Conservation (phyloP, 2,329 filamentous ascomycete species). For the Cladobotryum protrusum region DNA sequence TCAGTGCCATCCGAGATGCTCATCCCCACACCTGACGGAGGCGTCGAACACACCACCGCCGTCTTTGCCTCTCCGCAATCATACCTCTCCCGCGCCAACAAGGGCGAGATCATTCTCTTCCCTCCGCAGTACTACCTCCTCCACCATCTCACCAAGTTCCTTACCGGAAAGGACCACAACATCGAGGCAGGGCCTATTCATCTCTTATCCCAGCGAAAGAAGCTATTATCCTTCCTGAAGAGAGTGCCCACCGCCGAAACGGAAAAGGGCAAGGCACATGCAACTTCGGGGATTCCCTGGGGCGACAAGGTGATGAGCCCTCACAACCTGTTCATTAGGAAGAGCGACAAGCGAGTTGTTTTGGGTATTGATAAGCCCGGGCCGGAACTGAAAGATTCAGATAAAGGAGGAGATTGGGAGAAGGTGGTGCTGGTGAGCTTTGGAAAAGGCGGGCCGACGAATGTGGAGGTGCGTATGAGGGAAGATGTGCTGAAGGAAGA, state of each 20-base stretch:
- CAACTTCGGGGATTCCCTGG: conserved; percentile 46
- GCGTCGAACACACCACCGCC: conserved; percentile 62
- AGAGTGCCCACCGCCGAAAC: conserved; percentile 36
- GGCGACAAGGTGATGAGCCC: conserved; percentile 58
- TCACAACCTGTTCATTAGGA: conserved; percentile 37
- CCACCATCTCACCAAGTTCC: conserved; percentile 48
- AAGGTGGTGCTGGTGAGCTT: conserved; percentile 54
- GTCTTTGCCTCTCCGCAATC: conserved; percentile 63
- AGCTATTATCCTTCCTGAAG: conserved; percentile 48
- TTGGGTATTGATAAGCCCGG: conserved; percentile 54
- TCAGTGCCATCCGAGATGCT: conserved; percentile 43
- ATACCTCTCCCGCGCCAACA: conserved; percentile 61
- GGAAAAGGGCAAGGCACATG: conserved; percentile 32
- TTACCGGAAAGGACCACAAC: conserved; percentile 30
- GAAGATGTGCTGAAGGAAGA: conserved; percentile 45
- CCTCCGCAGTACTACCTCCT: conserved; percentile 82
- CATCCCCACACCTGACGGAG: conserved; percentile 67
- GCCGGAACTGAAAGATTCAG: conserved; percentile 43
- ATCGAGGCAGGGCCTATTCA: conserved; percentile 23
- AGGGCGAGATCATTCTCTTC: conserved; percentile 72
- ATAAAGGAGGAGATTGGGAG: conserved; percentile 50
- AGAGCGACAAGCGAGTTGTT: conserved; percentile 42
- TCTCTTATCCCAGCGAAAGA: conserved; percentile 44
- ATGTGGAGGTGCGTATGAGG: conserved; percentile 47
- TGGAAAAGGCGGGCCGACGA: conserved; percentile 41